phyloP scores from a whole-genome alignment of 768 basidiomycete genomes.

The Tulasnella sp. region DNA sequence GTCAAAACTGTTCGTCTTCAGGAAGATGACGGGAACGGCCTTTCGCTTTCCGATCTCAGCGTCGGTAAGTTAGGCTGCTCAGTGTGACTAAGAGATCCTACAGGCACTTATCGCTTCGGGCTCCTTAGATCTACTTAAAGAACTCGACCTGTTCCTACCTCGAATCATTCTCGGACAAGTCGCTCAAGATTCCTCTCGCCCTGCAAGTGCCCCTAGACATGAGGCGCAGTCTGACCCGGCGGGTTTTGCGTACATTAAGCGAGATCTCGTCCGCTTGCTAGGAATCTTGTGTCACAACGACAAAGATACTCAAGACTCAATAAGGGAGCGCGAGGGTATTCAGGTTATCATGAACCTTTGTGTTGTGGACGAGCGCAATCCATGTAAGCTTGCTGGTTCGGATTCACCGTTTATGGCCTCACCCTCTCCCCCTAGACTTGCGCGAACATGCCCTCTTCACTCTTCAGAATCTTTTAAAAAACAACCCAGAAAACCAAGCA shows the following conservation, averaged over 20 bases:
- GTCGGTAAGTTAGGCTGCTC: background rate
- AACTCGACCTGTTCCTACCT: slow-evolving; percentile 79
- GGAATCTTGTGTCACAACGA: slow-evolving; percentile 67
- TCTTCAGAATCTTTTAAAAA: slow-evolving; percentile 69
- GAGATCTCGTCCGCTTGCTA: slow-evolving; percentile 84
- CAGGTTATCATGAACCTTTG: slow-evolving; percentile 82
- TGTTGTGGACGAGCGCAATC: slow-evolving; percentile 85
- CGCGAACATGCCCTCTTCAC: slow-evolving; percentile 90
- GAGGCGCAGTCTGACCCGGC: slow-evolving; percentile 36
- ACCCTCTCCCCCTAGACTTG: slow-evolving; percentile 53
- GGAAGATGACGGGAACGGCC: background rate
- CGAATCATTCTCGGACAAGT: slow-evolving; percentile 76
- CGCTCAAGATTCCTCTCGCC: slow-evolving; percentile 22
- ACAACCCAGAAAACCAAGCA: slow-evolving; percentile 74
- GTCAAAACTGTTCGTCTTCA: slow-evolving; percentile 32
- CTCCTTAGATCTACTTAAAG: slow-evolving; percentile 62
- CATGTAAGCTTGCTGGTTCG: slow-evolving; percentile 58
- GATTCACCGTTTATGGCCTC: background rate
- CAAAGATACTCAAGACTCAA: slow-evolving; percentile 66
- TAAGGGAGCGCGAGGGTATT: slow-evolving; percentile 67
- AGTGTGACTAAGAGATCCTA: background rate
- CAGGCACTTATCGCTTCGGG: background rate
- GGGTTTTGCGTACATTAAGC: slow-evolving; percentile 81
- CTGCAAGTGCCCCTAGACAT: background rate
- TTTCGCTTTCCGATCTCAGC: background rate